Percentiles rank a stretch among this genome's conserved stretches.
Conservation (phyloP, 257 asterid species). For the Solanum etuberosum region DNA sequence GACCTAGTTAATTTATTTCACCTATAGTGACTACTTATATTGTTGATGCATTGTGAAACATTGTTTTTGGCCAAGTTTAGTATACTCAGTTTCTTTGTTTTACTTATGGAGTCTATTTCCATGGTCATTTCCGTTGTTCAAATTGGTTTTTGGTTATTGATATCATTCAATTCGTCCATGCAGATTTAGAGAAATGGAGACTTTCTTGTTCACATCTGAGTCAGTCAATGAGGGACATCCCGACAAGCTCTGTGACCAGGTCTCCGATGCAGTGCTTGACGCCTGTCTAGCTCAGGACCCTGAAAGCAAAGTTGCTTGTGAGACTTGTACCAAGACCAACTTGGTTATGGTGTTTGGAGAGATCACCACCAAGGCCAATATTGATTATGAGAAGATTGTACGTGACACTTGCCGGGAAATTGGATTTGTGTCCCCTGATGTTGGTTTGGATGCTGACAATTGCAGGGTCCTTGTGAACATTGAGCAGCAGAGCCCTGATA, state of each 20-base stretch:
- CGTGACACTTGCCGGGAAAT: slow-evolving; percentile 1
- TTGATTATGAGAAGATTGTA: not conserved
- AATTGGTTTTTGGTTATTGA: not conserved
- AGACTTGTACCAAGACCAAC: slow-evolving; percentile 2
- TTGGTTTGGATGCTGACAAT: slow-evolving; percentile 1
- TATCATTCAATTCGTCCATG: not conserved
- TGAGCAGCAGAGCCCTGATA: slow-evolving; percentile 2
- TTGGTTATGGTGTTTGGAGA: slow-evolving; percentile 2
- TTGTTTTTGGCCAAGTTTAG: not conserved
- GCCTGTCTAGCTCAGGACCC: slow-evolving; percentile 2
- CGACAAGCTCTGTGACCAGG: slow-evolving; percentile 3
- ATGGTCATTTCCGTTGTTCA: not conserved
- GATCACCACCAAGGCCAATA: not conserved
- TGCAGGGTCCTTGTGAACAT: slow-evolving; percentile 1
- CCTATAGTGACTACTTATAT: not conserved
- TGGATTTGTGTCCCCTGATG: slow-evolving; percentile 2
- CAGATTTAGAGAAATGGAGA: not conserved
- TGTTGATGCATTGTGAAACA: not conserved
- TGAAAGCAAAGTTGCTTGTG: slow-evolving; percentile 1
- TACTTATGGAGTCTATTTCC: not conserved
- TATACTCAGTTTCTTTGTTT: not conserved
- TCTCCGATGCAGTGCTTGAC: not conserved
- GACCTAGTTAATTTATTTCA: not conserved
- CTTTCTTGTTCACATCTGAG: slow-evolving; percentile 1
- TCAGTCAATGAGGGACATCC: not conserved